Base-by-base conservation (phyloP, 257 asterid genomes). In the Nyctanthes arbortristis region DNA sequence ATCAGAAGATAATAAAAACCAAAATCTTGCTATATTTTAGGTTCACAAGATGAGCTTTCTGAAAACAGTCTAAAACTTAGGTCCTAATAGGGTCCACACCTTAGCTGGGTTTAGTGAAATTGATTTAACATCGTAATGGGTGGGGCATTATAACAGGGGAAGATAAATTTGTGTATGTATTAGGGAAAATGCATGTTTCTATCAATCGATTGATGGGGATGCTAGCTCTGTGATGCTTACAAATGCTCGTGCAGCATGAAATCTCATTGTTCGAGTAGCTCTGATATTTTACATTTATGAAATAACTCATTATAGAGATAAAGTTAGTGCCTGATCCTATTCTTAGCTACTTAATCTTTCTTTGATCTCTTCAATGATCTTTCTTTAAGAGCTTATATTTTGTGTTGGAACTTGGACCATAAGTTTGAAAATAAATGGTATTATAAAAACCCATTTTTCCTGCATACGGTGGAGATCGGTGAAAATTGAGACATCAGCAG, bases 401-500 rank as follows among this genome's bases (percentile, higher is more conserved):
- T 20, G 31, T 6, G 36, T 60, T 59, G 13, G 7, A 55, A 37
- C 27, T 63, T 55, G 66, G 37, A 31, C 14, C 37, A 1, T 45
- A 29, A 58, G 63, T 20, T 47, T 54, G 61, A 55, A 43, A 20
- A 27, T 18, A 47, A 47, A 6, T n/a, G 2, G 11, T 20, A 10
- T 18, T 47, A 20, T 32, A 35, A 73, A 35, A 63, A 63, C 40
- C 16, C 43, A 30, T 45, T 25, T 18, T 32, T 18, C 45, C 14
- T 8, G 25, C 57, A 34, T 34, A 14, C 14, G 39, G 36, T 65
- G 62, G 62, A 66, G 58, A 32, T 65, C 24, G 34, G 11, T 68
- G 54, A 16, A 58, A 28, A 30, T 54, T 55, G 33, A 43, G 63
- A 55, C 6, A 37, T 20, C 7, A 30, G 14, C 36, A 33, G 43